Conservation (phyloP, 805 yeast species). For the Candida loeiensis region DNA sequence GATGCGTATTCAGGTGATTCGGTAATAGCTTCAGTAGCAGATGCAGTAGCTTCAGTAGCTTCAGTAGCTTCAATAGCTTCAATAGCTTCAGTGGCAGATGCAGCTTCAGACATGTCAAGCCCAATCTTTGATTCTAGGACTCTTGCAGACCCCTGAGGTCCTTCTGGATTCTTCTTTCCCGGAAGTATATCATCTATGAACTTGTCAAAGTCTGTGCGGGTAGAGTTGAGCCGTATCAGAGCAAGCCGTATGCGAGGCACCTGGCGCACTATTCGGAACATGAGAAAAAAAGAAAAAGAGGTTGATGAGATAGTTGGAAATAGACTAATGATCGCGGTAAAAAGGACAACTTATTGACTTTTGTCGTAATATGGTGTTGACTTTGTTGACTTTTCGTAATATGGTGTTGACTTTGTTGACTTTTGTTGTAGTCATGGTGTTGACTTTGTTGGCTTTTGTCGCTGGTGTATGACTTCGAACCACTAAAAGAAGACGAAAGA, state of each 20-base stretch:
- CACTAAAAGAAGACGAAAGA: too few relatives aligned
- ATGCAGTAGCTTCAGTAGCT: background rate
- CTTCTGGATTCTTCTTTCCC: background rate
- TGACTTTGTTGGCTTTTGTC: too few relatives aligned
- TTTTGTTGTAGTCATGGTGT: too few relatives aligned
- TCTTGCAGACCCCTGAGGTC: background rate
- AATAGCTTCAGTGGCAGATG: background rate
- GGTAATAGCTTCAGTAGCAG: background rate
- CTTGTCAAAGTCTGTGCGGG: constrained; percentile 1
- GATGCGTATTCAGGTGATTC: too few relatives aligned
- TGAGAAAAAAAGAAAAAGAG: background rate
- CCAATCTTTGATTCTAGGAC: too few relatives aligned
- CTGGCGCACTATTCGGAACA: background rate
- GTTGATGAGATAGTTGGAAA: background rate
- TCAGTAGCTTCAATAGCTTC: background rate
- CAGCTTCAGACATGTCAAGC: too few relatives aligned
- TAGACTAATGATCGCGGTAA: too few relatives aligned
- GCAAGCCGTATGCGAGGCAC: background rate
- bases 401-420: too few relatives aligned
- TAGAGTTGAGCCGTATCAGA: background rate
- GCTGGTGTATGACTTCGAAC: too few relatives aligned
- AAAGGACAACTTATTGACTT: too few relatives aligned
- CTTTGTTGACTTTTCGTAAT: too few relatives aligned
- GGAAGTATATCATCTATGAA: constrained; percentile 5
- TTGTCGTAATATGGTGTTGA: too few relatives aligned